A percentile compares a stretch with the other conserved stretches of the same genome.
These are phyloP conservation scores for Beauveria asiatica DNA, from an alignment of 2,329 filamentous ascomycete genomes.

Conservation along the genomic window DNA sequence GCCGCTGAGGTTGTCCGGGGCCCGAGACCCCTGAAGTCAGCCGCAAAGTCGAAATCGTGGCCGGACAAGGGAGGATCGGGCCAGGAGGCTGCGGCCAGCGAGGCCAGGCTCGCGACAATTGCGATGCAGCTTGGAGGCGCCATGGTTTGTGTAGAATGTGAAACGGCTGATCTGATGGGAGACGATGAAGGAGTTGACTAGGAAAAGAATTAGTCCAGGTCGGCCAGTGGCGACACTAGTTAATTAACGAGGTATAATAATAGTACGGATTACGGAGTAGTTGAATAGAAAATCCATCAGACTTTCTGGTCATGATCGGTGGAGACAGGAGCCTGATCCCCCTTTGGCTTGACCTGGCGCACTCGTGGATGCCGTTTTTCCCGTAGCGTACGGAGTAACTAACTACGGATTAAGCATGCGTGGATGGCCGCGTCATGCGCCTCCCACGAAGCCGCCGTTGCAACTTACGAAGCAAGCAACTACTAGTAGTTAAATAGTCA, in stretches of 20 bases:
- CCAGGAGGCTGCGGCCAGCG: neutral
- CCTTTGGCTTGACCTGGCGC: neutral
- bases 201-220: neutral
- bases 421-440: constrained; percentile 4
- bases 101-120: neutral
- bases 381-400: neutral
- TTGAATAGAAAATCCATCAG: neutral
- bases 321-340: neutral
- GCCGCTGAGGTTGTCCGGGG: neutral
- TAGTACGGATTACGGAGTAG: no score
- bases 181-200: neutral
- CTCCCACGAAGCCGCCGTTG: neutral
- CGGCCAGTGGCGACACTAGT: neutral
- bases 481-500: no score
- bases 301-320: constrained; percentile 1
- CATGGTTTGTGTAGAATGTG: neutral
- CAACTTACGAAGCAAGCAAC: no score
- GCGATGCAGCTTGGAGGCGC: neutral
- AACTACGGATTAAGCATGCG: no score
- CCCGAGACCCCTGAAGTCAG: neutral
- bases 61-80: constrained; percentile 1
- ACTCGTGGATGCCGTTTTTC: neutral
- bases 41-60: constrained; percentile 1
- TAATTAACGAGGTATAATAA: no score
- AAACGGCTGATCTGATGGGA: neutral